Evolutionary conservation across 1,284 basidiomycete species (phyloP).

Genomic region (Pseudozyma pruni): DNA sequence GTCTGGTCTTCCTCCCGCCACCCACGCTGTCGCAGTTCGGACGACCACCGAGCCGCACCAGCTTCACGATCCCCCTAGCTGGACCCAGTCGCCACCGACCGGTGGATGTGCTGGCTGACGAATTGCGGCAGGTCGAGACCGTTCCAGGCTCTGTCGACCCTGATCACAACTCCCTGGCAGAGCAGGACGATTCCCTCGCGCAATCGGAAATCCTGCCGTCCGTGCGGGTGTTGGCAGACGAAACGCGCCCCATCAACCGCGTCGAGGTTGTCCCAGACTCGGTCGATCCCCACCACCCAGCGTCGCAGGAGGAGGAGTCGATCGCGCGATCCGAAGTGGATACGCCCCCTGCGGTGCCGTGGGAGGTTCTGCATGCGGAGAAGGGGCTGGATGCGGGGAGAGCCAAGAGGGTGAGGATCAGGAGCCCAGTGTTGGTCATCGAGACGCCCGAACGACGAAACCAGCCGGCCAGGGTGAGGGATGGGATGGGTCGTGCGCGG

Average conservation of each 20-base stretch:
- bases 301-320: constrained; percentile 5
- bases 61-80: neutral
- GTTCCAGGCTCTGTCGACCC: no score
- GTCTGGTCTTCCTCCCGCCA: constrained; percentile 27
- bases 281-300: constrained; percentile 6
- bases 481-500: neutral
- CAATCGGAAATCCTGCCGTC: neutral
- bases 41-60: neutral
- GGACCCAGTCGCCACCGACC: no score
- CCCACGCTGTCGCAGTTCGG: neutral
- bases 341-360: constrained; percentile 5
- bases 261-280: constrained; percentile 11
- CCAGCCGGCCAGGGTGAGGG: neutral
- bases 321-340: constrained; percentile 9
- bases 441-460: constrained; percentile 20
- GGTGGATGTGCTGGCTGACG: no score
- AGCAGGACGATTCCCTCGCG: no score
- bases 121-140: no score
- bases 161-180: no score
- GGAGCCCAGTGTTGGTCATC: constrained; percentile 20
- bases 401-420: constrained; percentile 26
- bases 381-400: neutral
- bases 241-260: neutral
- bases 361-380: constrained; percentile 3
- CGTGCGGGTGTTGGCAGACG: constrained; percentile 4